Percentiles rank a stretch among this genome's conserved stretches.
These are phyloP conservation scores for Carex myosuroides DNA, from an alignment of 176 grass and related monocot genomes.

Conservation along the genomic window DNA sequence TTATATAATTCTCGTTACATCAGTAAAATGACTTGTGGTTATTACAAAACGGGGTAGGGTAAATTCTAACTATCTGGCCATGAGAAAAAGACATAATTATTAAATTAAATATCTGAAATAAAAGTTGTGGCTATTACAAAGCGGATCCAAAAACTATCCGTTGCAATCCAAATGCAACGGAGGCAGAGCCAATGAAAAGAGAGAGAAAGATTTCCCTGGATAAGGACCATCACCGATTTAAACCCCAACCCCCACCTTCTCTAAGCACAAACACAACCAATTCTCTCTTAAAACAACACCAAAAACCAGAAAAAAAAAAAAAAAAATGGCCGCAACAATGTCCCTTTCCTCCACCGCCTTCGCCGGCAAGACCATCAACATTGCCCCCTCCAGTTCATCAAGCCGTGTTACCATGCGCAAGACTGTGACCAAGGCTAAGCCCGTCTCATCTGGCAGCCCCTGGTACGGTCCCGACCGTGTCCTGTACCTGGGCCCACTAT, in stretches of 20 bases:
- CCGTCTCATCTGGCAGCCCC: slow-evolving; percentile 39
- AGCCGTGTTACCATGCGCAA: slow-evolving; percentile 66
- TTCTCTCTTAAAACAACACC: background rate
- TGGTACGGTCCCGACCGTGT: slow-evolving; percentile 90
- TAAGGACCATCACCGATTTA: slow-evolving; percentile 15
- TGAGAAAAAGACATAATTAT: background rate
- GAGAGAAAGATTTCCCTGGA: slow-evolving; percentile 17
- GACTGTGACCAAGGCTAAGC: slow-evolving; percentile 34
- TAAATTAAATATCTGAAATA: background rate
- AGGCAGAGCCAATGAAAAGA: background rate
- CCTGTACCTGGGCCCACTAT: slow-evolving; percentile 69
- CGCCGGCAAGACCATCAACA: slow-evolving; percentile 37
- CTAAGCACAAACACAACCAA: slow-evolving; percentile 1
- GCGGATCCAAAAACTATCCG: background rate
- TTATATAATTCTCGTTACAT: background rate
- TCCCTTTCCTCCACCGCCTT: slow-evolving; percentile 49
- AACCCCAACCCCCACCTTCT: background rate
- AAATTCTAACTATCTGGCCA: background rate
- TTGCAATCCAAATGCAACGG: background rate
- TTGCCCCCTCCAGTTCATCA: slow-evolving; percentile 21
- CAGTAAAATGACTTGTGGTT: background rate
- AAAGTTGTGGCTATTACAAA: slow-evolving; percentile 6
- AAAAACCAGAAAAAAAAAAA: background rate
- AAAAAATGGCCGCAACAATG: slow-evolving; percentile 50
- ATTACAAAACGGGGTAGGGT: background rate